Conservation (phyloP, 2,329 filamentous ascomycete species). For the Nothophaeocryptopus gaeumannii region DNA sequence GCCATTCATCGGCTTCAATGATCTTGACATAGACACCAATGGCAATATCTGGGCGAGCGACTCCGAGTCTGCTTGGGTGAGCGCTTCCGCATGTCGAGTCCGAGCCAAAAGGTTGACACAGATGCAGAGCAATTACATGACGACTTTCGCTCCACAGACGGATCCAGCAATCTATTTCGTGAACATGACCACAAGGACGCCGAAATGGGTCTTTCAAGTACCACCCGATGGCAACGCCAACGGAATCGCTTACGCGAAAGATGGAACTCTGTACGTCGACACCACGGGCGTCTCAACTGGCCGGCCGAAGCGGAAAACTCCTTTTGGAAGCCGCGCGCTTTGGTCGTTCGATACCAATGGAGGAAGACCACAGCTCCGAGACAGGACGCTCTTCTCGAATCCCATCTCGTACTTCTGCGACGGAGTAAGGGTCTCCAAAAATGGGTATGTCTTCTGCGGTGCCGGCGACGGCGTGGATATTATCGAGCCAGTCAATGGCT, state of each 20-base stretch:
- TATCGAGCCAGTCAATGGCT: slow-evolving; percentile 8
- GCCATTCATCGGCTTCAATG: slow-evolving; percentile 59
- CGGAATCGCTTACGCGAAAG: slow-evolving; percentile 13
- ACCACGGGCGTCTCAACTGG: slow-evolving; percentile 11
- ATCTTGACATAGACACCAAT: slow-evolving; percentile 51
- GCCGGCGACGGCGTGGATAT: slow-evolving; percentile 11
- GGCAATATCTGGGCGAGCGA: slow-evolving; percentile 27
- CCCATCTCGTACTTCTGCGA: slow-evolving; percentile 11
- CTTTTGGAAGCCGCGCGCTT: slow-evolving; percentile 37
- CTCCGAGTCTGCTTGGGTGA: slow-evolving; percentile 20
- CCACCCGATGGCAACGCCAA: slow-evolving; percentile 11
- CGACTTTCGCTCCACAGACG: slow-evolving; percentile 9
- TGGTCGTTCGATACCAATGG: slow-evolving; percentile 18
- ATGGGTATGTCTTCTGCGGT: slow-evolving; percentile 5
- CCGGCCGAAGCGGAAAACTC: slow-evolving; percentile 2
- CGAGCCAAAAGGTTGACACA: slow-evolving; percentile 26
- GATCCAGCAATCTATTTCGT: neutral
- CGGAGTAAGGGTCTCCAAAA: slow-evolving; percentile 4
- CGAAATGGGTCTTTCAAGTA: slow-evolving; percentile 6
- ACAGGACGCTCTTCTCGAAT: slow-evolving; percentile 4
- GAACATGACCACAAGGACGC: slow-evolving; percentile 7
- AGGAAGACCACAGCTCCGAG: slow-evolving; percentile 1
- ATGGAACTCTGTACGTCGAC: slow-evolving; percentile 17
- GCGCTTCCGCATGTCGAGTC: neutral
- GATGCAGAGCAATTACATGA: slow-evolving; percentile 8